phyloP scores from a whole-genome alignment of 1,139 yeast genomes.

The Pichia sp. region DNA sequence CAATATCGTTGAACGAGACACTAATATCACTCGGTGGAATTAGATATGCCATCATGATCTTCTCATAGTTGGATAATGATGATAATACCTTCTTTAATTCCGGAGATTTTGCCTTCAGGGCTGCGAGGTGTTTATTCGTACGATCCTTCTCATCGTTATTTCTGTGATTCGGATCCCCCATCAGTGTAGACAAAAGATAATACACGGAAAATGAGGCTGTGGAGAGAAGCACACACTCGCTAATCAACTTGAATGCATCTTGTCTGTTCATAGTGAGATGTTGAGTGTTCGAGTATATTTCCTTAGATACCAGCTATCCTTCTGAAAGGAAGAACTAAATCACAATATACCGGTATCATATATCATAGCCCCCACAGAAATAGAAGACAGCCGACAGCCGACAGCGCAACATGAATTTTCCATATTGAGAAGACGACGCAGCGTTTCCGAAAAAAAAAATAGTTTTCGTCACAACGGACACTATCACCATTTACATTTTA shows the following conservation, averaged over 20 bases:
- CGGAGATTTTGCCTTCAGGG: conserved; percentile 10
- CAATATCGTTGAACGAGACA: conserved; percentile 72
- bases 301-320: conserved; percentile 1
- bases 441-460: too few relatives aligned
- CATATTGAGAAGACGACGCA: too few relatives aligned
- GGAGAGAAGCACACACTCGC: conserved; percentile 15
- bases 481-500: too few relatives aligned
- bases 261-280: conserved; percentile 11
- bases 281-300: neutral
- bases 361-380: too few relatives aligned
- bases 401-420: too few relatives aligned
- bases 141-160: conserved; percentile 14
- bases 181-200: conserved; percentile 10
- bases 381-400: too few relatives aligned
- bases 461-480: too few relatives aligned
- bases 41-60: conserved; percentile 64
- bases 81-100: conserved; percentile 10
- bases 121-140: conserved; percentile 13
- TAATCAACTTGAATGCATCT: conserved; percentile 13
- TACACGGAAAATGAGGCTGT: conserved; percentile 16
- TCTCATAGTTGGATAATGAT: conserved; percentile 50
- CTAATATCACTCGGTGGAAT: conserved; percentile 79
- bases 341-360: too few relatives aligned
- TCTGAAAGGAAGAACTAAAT: conserved; percentile 4
- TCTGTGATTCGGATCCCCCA: conserved; percentile 15